Evolutionary conservation across 805 yeast genomes (phyloP).

Genomic region (Cyberlindnera galapagoensis): DNA sequence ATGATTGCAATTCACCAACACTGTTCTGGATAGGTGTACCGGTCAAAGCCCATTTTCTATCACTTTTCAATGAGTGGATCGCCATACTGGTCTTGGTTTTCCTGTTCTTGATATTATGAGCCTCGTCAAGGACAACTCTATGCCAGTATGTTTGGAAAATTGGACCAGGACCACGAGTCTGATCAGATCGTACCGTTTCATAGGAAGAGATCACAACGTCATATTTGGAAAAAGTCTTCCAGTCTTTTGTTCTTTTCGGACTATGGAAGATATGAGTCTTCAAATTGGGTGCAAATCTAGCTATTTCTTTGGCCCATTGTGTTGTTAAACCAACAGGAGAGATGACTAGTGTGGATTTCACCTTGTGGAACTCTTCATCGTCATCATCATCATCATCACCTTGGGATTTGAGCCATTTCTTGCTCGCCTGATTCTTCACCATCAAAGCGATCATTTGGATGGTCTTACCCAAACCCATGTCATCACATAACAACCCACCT

Average conservation of each 20-base stretch:
- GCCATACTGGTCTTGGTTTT: constrained; percentile 41
- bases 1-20: constrained; percentile 45
- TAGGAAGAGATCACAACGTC: constrained; percentile 70
- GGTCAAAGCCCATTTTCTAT: constrained; percentile 51
- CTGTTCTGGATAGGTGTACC: constrained; percentile 63
- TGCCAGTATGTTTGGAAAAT: constrained; percentile 32
- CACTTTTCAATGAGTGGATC: constrained; percentile 33
- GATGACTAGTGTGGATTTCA: constrained; percentile 48
- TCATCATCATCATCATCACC: constrained; percentile 7
- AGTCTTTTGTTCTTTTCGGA: constrained; percentile 28
- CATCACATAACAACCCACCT: constrained; percentile 75
- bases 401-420: constrained; percentile 7
- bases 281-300: constrained; percentile 41
- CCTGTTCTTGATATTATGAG: constrained; percentile 52
- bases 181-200: constrained; percentile 45
- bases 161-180: no score
- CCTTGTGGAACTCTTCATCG: constrained; percentile 5
- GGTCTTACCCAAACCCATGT: constrained; percentile 88
- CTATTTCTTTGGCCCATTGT: constrained; percentile 69
- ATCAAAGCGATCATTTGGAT: constrained; percentile 66
- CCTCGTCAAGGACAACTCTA: constrained; percentile 56
- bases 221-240: constrained; percentile 34
- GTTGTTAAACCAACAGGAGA: constrained; percentile 69
- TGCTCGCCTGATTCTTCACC: constrained; percentile 25
- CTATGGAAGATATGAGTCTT: constrained; percentile 51